Base-by-base conservation (phyloP, 2,329 filamentous ascomycete species). In the Macrophomina phaseolina region DNA sequence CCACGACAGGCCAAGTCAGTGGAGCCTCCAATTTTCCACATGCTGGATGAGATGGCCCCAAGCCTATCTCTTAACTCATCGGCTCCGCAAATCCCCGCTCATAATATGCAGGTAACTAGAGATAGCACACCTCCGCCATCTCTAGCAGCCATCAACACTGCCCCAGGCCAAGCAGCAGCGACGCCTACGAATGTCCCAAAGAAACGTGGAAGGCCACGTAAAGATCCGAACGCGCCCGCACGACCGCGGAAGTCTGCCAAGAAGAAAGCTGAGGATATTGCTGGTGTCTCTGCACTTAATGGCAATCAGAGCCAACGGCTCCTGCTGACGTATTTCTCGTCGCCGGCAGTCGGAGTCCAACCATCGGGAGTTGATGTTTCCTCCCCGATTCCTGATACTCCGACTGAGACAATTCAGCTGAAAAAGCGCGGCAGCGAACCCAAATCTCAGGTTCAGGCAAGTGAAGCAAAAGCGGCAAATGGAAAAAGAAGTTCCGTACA, bases 131-230 rank as follows among this genome's bases (percentile, higher is more conserved):
- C 32, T 16, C 14, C 16, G n/a, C 30, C 30, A 16, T 36, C n/a
- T 1, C 16, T 18, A 7, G n/a, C 34, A 48, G 32, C 18, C 32
- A 12, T 3, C 8, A 9, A 8, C n/a, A 16, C 30, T 5, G 3
- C 32, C 1, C 5, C 12, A n/a, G 12, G n/a, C 14, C 28, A 23
- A 42, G 11, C 40, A 28, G n/a, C 5, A 16, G 9, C 14, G n/a
- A 18, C 45, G 16, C 23, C 64, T 16, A 7, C 34, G n/a, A 34
- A 18, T 9, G 23, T 34, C n/a, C 61, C 34, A 11, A 66, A 68
- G 38, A 70, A 70, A 40, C 56, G 67, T 40, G 68, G 68, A 51
- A 61, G 69, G 18, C 68, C 69, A 7, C 53, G 64, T 23, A 66
- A 66, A 32, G 46, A 61, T 42, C 64, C 64, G 9, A 60, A 61